Evolutionary conservation across 495 filamentous ascomycete genomes (phyloP).

Genomic region (Terfezia claveryi): DNA sequence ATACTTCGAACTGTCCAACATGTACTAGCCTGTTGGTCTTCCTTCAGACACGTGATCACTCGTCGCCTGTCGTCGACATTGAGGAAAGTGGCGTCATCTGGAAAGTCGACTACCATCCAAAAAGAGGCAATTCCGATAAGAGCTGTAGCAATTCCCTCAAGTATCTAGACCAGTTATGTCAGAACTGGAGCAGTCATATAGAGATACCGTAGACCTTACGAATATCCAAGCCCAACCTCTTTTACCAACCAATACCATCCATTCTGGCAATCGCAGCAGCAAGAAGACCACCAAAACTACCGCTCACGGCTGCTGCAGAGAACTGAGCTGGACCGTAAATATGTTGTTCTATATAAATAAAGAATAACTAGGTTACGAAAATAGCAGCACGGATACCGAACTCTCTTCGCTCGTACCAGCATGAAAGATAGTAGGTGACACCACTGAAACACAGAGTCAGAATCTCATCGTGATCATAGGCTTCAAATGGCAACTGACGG

Average conservation of each 20-base stretch:
- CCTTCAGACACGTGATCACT: slow-evolving; percentile 47
- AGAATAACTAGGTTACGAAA: slow-evolving; percentile 27
- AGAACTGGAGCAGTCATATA: not conserved
- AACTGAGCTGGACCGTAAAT: slow-evolving; percentile 25
- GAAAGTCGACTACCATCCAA: slow-evolving; percentile 81
- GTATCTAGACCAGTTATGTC: slow-evolving; percentile 21
- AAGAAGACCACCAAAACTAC: slow-evolving; percentile 68
- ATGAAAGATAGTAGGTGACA: slow-evolving; percentile 69
- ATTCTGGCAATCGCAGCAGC: slow-evolving; percentile 58
- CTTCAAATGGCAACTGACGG: slow-evolving; percentile 3
- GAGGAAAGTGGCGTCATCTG: slow-evolving; percentile 60
- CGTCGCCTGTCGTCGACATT: slow-evolving; percentile 46
- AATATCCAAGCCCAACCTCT: slow-evolving; percentile 76
- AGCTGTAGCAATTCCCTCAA: slow-evolving; percentile 57
- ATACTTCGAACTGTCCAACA: slow-evolving; percentile 56
- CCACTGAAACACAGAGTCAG: slow-evolving; percentile 22
- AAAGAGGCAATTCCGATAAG: slow-evolving; percentile 52
- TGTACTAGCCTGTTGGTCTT: slow-evolving; percentile 56
- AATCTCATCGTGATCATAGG: not conserved
- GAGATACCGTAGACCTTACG: slow-evolving; percentile 12
- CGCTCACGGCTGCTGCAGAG: slow-evolving; percentile 60
- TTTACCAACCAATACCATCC: slow-evolving; percentile 42
- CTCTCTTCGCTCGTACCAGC: slow-evolving; percentile 68
- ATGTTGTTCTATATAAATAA: not conserved
- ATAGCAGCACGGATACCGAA: slow-evolving; percentile 61